Base-by-base conservation (phyloP, 2,329 filamentous ascomycete species). In the Ophiostoma piceae region DNA sequence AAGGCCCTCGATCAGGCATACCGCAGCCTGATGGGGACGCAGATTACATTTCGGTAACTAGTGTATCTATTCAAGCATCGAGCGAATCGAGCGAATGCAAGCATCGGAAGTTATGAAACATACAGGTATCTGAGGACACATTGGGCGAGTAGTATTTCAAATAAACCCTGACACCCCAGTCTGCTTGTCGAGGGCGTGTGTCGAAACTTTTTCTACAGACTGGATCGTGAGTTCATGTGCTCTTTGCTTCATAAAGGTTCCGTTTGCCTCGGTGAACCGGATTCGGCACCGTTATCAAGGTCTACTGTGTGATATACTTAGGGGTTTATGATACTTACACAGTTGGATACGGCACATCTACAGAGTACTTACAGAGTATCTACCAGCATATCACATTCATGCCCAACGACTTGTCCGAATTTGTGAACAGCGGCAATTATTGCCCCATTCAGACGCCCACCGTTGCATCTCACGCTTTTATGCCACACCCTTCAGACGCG, bases 1-100 rank as follows among this genome's bases (percentile, higher is more conserved):
- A 89, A 92, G 76, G 89, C 90, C 0, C 81, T 97, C 1, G 89
- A 96, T 67, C 88, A 94, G 75, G 89, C 95, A 5, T 96, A 92
- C 74, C 86, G 85, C 73, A 92, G 90, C 70, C 81, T 97, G 74
- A 92, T 92, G 78, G 88, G 86, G 43, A 86, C 85, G 76, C 87
- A 88, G 72, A 85, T 94, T 68, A 92, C 87, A 0, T 92, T 90
- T 74, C 62, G 62, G 62, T 65, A 65, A 29, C n/a, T 22, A 9
- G 39, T 3, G 9, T 41, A 35, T 41, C 3, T 41, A 41, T 41
- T 41, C 12, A 6, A 8, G 35, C 9, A 41, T 14, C 39, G 12
- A 41, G 39, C 39, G 11, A 41, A 41, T 14, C 39, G 12, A 41
- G 39, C 39, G 11, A 41, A 41, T 41, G 9, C 39, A 14, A 41